phyloP scores from a whole-genome alignment of 768 basidiomycete genomes.

The Tricholoma furcatifolium region DNA sequence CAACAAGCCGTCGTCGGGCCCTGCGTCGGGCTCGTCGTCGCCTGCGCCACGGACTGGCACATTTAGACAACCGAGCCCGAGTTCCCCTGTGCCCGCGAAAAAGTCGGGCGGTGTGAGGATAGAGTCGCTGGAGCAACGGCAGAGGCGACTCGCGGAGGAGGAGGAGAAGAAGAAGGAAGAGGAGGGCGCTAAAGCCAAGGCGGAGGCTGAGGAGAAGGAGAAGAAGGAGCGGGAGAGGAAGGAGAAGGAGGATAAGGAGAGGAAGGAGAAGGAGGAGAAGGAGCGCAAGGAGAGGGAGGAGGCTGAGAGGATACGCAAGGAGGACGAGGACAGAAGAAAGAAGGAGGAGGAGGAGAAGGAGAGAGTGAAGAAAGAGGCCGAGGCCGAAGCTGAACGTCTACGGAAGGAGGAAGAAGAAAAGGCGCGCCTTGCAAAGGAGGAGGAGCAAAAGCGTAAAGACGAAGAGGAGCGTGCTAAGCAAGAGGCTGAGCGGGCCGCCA shows the following conservation, averaged over 20 bases:
- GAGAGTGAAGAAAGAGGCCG: conserved; percentile 52
- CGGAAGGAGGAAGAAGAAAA: conserved; percentile 33
- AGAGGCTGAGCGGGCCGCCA: conserved; percentile 43
- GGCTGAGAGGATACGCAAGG: conserved; percentile 42
- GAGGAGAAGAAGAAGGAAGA: conserved; percentile 33
- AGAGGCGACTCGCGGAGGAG: conserved; percentile 44
- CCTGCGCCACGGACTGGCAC: conserved; percentile 25
- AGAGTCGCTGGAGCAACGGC: conserved; percentile 55
- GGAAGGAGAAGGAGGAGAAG: conserved; percentile 32
- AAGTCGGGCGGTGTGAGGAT: conserved; percentile 52
- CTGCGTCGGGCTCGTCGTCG: conserved; percentile 38
- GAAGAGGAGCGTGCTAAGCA: conserved; percentile 37
- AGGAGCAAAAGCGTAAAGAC: conserved; percentile 44
- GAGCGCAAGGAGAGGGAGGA: conserved; percentile 50
- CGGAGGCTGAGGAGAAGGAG: conserved; percentile 42
- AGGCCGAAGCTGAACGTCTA: conserved; percentile 17
- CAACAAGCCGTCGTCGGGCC: conserved; percentile 40
- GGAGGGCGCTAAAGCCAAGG: conserved; percentile 40
- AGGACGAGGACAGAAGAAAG: conserved; percentile 37
- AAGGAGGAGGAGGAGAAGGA: conserved; percentile 32
- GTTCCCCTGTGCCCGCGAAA: conserved; percentile 26
- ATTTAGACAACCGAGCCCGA: conserved; percentile 31
- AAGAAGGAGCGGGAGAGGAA: conserved; percentile 41
- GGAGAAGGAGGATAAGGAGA: conserved; percentile 41
- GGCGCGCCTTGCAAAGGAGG: conserved; percentile 43